phyloP scores from a whole-genome alignment of 768 basidiomycete genomes.

The Termitomyces titanicus region DNA sequence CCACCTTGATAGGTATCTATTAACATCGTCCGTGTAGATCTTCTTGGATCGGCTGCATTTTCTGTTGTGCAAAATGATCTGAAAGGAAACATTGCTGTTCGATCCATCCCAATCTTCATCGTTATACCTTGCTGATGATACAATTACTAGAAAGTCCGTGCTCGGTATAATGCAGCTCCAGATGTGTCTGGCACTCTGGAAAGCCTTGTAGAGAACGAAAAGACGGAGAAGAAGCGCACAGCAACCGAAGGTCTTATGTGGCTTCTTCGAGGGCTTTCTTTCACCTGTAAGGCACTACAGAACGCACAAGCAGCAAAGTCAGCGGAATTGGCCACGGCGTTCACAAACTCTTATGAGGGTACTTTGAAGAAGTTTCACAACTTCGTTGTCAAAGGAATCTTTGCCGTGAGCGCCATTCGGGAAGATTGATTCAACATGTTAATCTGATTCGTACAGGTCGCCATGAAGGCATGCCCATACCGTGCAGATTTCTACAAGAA shows the following conservation, averaged over 20 bases:
- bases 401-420: slow-evolving; percentile 39
- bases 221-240: slow-evolving; percentile 78
- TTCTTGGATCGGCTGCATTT: slow-evolving; percentile 86
- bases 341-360: slow-evolving; percentile 74
- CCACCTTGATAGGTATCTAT: neutral
- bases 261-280: slow-evolving; percentile 87
- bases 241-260: slow-evolving; percentile 94
- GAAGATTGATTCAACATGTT: neutral
- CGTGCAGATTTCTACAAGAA: slow-evolving; percentile 68
- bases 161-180: slow-evolving; percentile 69
- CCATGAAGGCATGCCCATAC: slow-evolving; percentile 65
- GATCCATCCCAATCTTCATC: slow-evolving; percentile 18
- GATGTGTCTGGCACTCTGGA: slow-evolving; percentile 75
- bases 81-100: slow-evolving; percentile 86
- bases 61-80: slow-evolving; percentile 79
- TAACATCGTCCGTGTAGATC: slow-evolving; percentile 44
- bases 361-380: slow-evolving; percentile 87
- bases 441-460: slow-evolving; percentile 36
- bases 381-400: slow-evolving; percentile 65
- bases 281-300: slow-evolving; percentile 82
- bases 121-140: neutral
- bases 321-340: slow-evolving; percentile 67
- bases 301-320: slow-evolving; percentile 60
- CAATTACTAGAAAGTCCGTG: slow-evolving; percentile 78
- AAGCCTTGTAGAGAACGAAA: slow-evolving; percentile 78